A percentile compares a stretch with the other conserved stretches of the same genome.
Conservation (phyloP, 163 green algal species). For the Chlamydomonas reinhardtii region DNA sequence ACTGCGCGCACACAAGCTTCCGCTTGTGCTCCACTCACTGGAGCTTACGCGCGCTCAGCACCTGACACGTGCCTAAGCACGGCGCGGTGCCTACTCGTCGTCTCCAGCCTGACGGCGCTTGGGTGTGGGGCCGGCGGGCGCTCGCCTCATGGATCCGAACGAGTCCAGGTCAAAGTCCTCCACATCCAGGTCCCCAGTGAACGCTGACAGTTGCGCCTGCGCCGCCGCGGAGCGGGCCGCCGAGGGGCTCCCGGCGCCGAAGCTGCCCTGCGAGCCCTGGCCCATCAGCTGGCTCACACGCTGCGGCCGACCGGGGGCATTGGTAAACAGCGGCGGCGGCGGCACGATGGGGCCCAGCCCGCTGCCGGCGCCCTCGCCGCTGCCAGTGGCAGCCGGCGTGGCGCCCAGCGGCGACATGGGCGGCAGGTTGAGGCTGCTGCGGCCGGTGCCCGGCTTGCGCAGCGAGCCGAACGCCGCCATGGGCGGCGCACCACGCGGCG, state of each 20-base stretch:
- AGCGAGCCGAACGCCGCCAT: no score
- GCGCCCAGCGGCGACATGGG: not conserved
- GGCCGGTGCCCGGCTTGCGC: no score
- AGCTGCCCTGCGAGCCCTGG: not conserved
- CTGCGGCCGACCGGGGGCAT: not conserved
- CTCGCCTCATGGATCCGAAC: not conserved
- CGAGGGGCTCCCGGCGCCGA: not conserved
- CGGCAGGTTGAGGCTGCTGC: not conserved
- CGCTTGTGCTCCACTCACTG: no score
- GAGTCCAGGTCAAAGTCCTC: not conserved
- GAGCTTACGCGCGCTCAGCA: no score
- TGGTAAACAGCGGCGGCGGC: constrained; percentile 32
- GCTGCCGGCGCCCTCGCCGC: not conserved
- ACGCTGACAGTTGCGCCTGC: not conserved
- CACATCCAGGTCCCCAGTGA: not conserved
- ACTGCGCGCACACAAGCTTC: no score
- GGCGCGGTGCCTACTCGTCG: no score
- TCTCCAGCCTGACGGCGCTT: no score
- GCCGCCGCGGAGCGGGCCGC: not conserved
- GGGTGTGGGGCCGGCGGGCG: no score
- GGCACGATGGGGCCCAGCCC: constrained; percentile 15
- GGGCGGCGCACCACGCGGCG: no score
- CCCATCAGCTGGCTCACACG: not conserved
- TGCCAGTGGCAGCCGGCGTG: not conserved
- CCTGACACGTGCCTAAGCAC: no score